Conservation (phyloP, 306 rosid genomes). For the Delonix regia region DNA sequence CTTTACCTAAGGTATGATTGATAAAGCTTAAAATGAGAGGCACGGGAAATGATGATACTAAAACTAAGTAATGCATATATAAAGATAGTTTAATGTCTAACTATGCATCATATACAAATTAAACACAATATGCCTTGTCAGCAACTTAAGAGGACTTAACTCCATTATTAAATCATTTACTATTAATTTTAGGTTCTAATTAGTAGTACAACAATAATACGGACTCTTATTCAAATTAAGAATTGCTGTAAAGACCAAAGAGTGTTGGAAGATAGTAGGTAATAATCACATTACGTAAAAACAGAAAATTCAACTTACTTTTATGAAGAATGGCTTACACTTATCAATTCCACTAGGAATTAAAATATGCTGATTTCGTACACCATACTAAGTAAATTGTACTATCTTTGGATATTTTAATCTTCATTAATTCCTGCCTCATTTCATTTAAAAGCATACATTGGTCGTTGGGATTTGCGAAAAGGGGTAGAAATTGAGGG, state of each 20-base stretch:
- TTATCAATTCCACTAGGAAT: not conserved
- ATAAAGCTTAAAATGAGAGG: not conserved
- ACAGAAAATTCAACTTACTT: not conserved
- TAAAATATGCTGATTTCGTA: slow-evolving; percentile 6
- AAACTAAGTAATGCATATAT: not conserved
- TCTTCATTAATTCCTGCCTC: not conserved
- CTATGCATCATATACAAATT: not conserved
- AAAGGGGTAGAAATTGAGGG: not conserved
- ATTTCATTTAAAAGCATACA: not conserved
- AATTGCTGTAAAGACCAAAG: not conserved
- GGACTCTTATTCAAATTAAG: not conserved
- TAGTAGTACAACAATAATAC: not conserved
- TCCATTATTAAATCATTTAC: not conserved
- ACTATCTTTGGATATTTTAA: slow-evolving; percentile 7
- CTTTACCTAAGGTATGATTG: not conserved
- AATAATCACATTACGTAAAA: not conserved
- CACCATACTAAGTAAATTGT: slow-evolving; percentile 14
- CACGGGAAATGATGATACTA: not conserved
- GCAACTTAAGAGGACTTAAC: not conserved
- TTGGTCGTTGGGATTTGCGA: slow-evolving; percentile 27
- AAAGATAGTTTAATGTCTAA: not conserved
- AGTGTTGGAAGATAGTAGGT: not conserved
- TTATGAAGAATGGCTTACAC: not conserved
- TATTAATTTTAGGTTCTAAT: not conserved
- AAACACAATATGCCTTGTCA: not conserved